phyloP scores from a whole-genome alignment of 805 yeast species.

The Kuraishia ogatae region DNA sequence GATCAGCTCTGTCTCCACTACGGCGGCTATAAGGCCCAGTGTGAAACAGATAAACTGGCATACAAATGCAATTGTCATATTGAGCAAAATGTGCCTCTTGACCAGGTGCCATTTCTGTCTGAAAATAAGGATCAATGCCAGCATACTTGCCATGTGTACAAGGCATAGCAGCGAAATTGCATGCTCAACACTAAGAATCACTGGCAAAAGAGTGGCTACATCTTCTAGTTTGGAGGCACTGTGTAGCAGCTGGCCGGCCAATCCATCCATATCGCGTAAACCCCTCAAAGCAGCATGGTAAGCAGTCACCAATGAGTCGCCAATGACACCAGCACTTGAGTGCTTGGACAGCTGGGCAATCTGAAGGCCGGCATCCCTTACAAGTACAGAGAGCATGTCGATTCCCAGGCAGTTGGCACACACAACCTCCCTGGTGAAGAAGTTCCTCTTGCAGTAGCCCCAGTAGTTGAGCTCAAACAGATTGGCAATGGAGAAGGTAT shows the following conservation, averaged over 20 bases:
- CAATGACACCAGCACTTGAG: constrained; percentile 28
- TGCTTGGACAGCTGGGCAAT: constrained; percentile 30
- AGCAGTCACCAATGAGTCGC: constrained; percentile 30
- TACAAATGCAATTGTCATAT: not conserved
- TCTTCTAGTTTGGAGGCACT: constrained; percentile 6
- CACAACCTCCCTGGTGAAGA: constrained; percentile 10
- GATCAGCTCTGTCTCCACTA: not conserved
- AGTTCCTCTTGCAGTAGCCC: constrained; percentile 39
- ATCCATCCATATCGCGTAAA: constrained; percentile 12
- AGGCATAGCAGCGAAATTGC: not conserved
- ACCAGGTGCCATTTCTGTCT: not conserved
- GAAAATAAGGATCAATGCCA: not conserved
- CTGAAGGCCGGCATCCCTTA: constrained; percentile 42
- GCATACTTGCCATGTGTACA: not conserved
- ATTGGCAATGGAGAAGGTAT: constrained; percentile 34
- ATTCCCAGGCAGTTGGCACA: constrained; percentile 32
- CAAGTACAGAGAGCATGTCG: constrained; percentile 36
- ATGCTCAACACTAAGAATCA: not conserved
- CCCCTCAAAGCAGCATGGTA: constrained; percentile 23
- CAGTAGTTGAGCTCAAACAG: constrained; percentile 33
- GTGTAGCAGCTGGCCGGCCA: constrained; percentile 11
- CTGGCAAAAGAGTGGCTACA: not conserved
- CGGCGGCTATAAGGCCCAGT: not conserved
- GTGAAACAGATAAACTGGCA: not conserved
- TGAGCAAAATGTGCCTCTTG: not conserved